Evolutionary conservation across 1,139 yeast genomes (phyloP).

Genomic region (Tardiomyces depauwii): DNA sequence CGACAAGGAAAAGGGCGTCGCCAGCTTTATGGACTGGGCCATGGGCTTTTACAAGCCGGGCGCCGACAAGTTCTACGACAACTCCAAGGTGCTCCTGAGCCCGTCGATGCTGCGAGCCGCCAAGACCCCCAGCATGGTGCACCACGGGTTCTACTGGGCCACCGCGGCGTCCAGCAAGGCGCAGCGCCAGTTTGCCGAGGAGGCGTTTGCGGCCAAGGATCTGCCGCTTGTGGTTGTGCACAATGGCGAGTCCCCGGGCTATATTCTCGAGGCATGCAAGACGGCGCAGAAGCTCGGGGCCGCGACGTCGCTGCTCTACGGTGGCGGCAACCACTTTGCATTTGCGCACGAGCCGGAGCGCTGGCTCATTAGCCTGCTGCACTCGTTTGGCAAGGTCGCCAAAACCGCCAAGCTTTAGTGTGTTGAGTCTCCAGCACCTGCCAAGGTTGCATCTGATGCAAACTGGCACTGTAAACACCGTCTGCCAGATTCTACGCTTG

Average conservation of each 20-base stretch:
- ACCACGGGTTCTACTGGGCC: conserved; percentile 4
- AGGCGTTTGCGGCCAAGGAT: conserved; percentile 1
- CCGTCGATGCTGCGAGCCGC: neutral
- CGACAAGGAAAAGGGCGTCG: neutral
- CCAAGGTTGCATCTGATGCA: too few relatives aligned
- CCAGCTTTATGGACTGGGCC: conserved; percentile 1
- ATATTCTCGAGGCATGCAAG: conserved; percentile 2
- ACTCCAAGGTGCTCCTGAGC: neutral
- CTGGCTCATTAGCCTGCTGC: conserved; percentile 1
- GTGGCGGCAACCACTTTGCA: conserved; percentile 4
- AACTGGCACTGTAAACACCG: too few relatives aligned
- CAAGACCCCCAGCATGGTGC: conserved; percentile 2
- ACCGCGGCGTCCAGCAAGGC: neutral
- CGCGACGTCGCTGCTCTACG: conserved; percentile 1
- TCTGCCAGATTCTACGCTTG: too few relatives aligned
- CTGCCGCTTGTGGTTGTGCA: conserved; percentile 2
- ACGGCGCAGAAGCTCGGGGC: conserved; percentile 2
- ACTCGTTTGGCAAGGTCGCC: neutral
- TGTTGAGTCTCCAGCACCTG: too few relatives aligned
- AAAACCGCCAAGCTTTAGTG: neutral
- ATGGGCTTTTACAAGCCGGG: conserved; percentile 3
- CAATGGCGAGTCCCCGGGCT: conserved; percentile 3
- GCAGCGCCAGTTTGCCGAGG: neutral
- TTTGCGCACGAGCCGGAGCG: conserved; percentile 5
- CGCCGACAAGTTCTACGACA: neutral